Conservation (phyloP, 805 yeast species). For the Zygosaccharomyces siamensis region DNA sequence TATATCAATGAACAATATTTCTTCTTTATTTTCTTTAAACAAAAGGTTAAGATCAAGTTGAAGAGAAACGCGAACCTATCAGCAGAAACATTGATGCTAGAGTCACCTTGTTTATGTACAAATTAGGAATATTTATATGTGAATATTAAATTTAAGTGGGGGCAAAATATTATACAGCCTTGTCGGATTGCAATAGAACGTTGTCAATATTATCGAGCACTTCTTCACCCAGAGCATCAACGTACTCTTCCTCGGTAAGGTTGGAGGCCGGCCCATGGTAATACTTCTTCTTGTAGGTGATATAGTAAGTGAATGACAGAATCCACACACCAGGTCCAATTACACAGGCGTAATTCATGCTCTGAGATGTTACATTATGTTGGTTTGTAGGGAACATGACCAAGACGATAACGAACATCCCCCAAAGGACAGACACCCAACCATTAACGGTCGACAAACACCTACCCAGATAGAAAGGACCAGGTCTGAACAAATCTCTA, state of each 20-base stretch:
- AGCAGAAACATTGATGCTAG: background rate
- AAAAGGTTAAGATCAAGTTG: background rate
- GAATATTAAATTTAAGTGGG: background rate
- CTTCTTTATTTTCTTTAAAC: background rate
- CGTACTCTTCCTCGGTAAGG: constrained; percentile 29
- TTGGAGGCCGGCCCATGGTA: constrained; percentile 53
- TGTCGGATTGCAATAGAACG: constrained; percentile 17
- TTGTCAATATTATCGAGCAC: constrained; percentile 27
- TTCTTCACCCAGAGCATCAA: constrained; percentile 27
- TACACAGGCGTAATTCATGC: constrained; percentile 71
- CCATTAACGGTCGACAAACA: constrained; percentile 43
- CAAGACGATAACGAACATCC: constrained; percentile 49
- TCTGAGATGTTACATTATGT: constrained; percentile 30
- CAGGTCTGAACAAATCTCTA: constrained; percentile 51
- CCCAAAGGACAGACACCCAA: constrained; percentile 46
- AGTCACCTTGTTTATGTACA: background rate
- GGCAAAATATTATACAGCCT: background rate
- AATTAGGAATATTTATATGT: background rate
- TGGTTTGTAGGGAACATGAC: constrained; percentile 55
- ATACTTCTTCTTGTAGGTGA: constrained; percentile 45
- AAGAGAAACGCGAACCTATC: background rate
- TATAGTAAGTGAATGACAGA: constrained; percentile 49
- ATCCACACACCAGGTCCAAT: constrained; percentile 61
- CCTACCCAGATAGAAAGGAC: constrained; percentile 60
- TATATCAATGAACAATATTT: background rate